These are phyloP conservation scores for Picochlorum sp. DNA, from an alignment of 139 green algal genomes.

Conservation along the genomic window DNA sequence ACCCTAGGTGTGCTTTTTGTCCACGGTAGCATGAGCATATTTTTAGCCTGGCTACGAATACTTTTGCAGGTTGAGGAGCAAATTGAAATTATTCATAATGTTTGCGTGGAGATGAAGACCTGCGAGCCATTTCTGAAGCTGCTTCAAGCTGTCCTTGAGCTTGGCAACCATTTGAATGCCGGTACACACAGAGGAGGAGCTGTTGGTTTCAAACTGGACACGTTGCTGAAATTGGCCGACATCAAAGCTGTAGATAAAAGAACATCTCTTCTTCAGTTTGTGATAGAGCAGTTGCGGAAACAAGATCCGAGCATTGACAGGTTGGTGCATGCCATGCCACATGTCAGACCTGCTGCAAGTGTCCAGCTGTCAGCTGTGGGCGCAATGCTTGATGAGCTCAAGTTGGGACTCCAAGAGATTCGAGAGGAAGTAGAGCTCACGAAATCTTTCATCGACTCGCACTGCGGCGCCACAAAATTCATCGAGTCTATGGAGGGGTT, in stretches of 20 bases:
- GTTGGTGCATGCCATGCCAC: conserved; percentile 34
- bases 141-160: conserved; percentile 48
- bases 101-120: conserved; percentile 38
- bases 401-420: conserved; percentile 26
- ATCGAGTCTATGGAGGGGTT: conserved; percentile 37
- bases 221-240: conserved; percentile 55
- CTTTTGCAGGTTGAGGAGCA: conserved; percentile 29
- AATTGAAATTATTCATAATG: conserved; percentile 30
- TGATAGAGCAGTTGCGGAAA: conserved; percentile 35
- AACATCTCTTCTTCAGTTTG: conserved; percentile 70
- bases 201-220: conserved; percentile 54
- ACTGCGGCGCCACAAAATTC: conserved; percentile 14
- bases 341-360: conserved; percentile 39
- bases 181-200: conserved; percentile 49
- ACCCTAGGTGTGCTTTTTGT: neutral
- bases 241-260: conserved; percentile 53
- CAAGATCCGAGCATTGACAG: conserved; percentile 19
- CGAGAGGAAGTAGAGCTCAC: conserved; percentile 28
- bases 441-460: neutral
- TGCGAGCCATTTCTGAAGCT: conserved; percentile 46
- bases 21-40: neutral
- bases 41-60: neutral
- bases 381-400: conserved; percentile 42
- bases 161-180: conserved; percentile 63
- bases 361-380: conserved; percentile 46